Base-by-base conservation (phyloP, 2,329 filamentous ascomycete genomes). In the Rosellinia necatrix region DNA sequence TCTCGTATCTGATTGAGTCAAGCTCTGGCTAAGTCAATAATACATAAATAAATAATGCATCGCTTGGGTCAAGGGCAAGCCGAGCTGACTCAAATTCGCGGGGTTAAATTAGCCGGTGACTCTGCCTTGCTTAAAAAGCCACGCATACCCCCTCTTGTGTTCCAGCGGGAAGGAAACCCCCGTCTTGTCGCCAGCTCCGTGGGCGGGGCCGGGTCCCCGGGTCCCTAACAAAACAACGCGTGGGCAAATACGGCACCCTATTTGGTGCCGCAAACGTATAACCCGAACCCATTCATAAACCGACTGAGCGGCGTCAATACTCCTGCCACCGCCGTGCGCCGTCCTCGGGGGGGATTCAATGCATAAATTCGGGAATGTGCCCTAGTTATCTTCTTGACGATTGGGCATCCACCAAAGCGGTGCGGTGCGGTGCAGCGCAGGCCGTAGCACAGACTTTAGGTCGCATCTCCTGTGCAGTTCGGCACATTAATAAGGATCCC, bases 361-460 rank as follows among this genome's bases (percentile, higher is more conserved):
- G 30, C 3, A 27, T 15, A 6, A 8, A 15, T 25, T 41, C 5
- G n/a, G n/a, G n/a, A n/a, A n/a, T n/a, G n/a, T n/a, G n/a, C n/a
- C n/a, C n/a, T n/a, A n/a, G n/a, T n/a, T n/a, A n/a, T n/a, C n/a
- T n/a, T n/a, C n/a, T n/a, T n/a, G 47, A 47, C 46, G 46, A 54
- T 58, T 58, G 51, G 51, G 57, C 49, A 53, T 30, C 48, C 40
- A 24, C 53, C 49, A 53, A 57, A n/a, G n/a, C n/a, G n/a, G n/a
- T n/a, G 42, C 37, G 46, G 32, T 40, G 47, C 34, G 43, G 64
- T 64, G 62, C 62, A 60, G 59, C n/a, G n/a, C n/a, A n/a, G 66
- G 69, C 66, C 62, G 65, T 66, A 61, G 66, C 64, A 68, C 67
- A 65, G 54, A 21, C 63, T 59, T 64, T 64, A 57, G 66, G 67